Base-by-base conservation (phyloP, 164 flowering plant genomes). In the Dillenia suffruticosa region DNA sequence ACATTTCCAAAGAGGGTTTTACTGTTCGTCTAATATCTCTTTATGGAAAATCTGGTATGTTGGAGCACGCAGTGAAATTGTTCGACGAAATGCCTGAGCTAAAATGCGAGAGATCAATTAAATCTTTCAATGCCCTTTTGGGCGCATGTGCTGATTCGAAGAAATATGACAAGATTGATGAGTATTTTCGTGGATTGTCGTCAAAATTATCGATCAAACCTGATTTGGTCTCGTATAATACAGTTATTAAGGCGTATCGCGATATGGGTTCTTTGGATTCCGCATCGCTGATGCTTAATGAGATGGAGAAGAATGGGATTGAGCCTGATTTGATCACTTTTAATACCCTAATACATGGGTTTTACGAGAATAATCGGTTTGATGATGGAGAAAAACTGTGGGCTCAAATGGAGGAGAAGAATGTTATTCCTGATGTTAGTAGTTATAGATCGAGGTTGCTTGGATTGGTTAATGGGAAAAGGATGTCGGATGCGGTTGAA, bases 31-130 rank as follows among this genome's bases (percentile, higher is more conserved):
- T 69, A 11, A 64, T 75, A 7, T 5, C 61, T 12, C 69, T 80
- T 3, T 80, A 76, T 44, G 82, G 82, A 0, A 56, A 67, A 57
- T 47, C 79, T 8, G 72, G 74, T 11, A 78, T 82, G 84, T 76
- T 74, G 45, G 71, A 79, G 1, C 68, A 77, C 32, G 89, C 89
- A n/a, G 63, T 46, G 62, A 70, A 82, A 17, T 14, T 75, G 79
- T 82, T 82, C 64, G 87, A 82, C 16, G 80, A 84, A 81, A 66
- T 84, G 82, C 81, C 87, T 3, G 62, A 69, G 8, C 58, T 66
- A 12, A 74, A 76, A 5, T 77, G 82, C 62, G 52, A 58, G 15
- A 71, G 81, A 2, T 77, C 82, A 10, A 72, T 74, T 15, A 57
- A 45, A 44, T 81, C 80, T 0, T 49, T 85, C 40, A 85, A 85